phyloP scores from a whole-genome alignment of 1,284 basidiomycete species.

The Pseudomicrostroma phylloplanum region DNA sequence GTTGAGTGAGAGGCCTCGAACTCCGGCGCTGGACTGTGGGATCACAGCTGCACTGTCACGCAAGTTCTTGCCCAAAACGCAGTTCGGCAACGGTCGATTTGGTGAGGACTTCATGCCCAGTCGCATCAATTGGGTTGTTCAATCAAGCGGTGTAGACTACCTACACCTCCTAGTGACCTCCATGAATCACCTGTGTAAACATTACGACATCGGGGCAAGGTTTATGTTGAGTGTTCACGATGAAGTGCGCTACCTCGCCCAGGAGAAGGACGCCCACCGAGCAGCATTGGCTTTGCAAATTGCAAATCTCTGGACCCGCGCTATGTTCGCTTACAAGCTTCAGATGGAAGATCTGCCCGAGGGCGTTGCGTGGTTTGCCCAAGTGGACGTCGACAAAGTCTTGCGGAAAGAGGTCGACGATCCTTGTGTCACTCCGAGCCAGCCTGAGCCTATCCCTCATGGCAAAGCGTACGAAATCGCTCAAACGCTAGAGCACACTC shows the following conservation, averaged over 20 bases:
- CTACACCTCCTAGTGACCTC: conserved; percentile 90
- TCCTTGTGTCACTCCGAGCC: conserved; percentile 88
- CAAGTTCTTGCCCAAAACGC: conserved; percentile 64
- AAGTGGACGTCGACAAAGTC: conserved; percentile 86
- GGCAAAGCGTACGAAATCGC: conserved; percentile 79
- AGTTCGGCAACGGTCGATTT: conserved; percentile 22
- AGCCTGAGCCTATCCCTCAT: conserved; percentile 70
- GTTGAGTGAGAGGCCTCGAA: conserved; percentile 74
- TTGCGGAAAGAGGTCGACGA: conserved; percentile 94
- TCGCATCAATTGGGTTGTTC: conserved; percentile 98
- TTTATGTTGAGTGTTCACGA: conserved; percentile 98
- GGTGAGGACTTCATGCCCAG: conserved; percentile 83
- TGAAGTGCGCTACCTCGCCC: conserved; percentile 87
- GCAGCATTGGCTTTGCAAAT: conserved; percentile 89
- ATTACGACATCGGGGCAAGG: conserved; percentile 79
- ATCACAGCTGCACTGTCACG: conserved; percentile 87
- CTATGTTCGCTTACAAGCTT: conserved; percentile 82
- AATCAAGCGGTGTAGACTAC: conserved; percentile 96
- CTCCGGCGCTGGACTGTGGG: conserved; percentile 88
- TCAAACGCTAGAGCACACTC: conserved; percentile 58
- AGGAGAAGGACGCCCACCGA: conserved; percentile 79
- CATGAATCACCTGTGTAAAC: conserved; percentile 79
- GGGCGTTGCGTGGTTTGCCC: conserved; percentile 82
- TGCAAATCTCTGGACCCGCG: conserved; percentile 91
- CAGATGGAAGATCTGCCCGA: conserved; percentile 95